Conservation (phyloP, 106 monocot genomes). For the Posidonia australis region DNA sequence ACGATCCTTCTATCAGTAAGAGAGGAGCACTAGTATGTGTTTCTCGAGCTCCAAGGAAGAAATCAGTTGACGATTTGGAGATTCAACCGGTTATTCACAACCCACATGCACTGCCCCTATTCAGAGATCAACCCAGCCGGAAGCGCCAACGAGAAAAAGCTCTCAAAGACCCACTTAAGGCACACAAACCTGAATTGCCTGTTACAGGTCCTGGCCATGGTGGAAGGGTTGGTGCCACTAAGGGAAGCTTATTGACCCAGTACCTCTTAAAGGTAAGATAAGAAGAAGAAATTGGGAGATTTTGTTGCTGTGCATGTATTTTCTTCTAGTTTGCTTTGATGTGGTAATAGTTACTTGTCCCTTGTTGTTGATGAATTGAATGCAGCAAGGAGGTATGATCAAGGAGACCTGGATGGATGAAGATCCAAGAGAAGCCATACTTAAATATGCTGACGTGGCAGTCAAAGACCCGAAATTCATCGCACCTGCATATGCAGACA, state of each 20-base stretch:
- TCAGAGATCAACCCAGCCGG: conserved; percentile 86
- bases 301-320: neutral
- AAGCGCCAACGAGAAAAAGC: conserved; percentile 88
- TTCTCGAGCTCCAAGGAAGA: conserved; percentile 71
- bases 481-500: conserved; percentile 83
- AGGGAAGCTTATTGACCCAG: conserved; percentile 90
- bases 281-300: neutral
- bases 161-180: conserved; percentile 80
- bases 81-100: conserved; percentile 83
- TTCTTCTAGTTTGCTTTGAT: neutral
- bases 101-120: conserved; percentile 88
- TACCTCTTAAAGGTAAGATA: conserved; percentile 79
- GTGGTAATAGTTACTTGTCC: neutral
- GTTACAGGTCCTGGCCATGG: conserved; percentile 84
- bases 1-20: conserved; percentile 84
- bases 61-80: conserved; percentile 84
- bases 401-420: conserved; percentile 99
- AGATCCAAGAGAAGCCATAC: conserved; percentile 95
- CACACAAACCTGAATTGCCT: conserved; percentile 89
- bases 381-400: conserved; percentile 91
- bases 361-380: neutral
- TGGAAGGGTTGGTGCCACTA: conserved; percentile 90
- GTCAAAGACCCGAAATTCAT: conserved; percentile 84
- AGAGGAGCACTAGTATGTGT: conserved; percentile 97
- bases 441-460: conserved; percentile 84